Base-by-base conservation (phyloP, 768 basidiomycete genomes). In the Agrocybe praecox region DNA sequence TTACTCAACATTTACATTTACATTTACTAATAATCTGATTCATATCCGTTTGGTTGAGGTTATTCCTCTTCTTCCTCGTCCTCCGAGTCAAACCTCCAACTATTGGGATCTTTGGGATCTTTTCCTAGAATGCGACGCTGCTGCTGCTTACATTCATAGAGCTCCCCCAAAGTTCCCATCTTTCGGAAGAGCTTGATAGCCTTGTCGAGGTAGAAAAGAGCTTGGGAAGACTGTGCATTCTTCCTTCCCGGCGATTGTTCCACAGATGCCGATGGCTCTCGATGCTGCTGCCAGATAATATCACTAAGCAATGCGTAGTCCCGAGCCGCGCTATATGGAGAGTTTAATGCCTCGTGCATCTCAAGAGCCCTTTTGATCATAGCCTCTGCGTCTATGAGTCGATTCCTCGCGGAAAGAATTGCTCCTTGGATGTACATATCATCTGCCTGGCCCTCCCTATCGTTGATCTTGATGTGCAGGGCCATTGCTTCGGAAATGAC, bases 401-500 rank as follows among this genome's bases (percentile, higher is more conserved):
- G 56, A 15, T 47, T 53, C 43, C 65, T 63, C 22, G 63, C 57
- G 7, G 67, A 57, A 56, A 61, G 67, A 18, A 68, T 60, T 24
- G 62, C 61, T 12, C 62, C 65, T 54, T 66, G 69, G 11, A 68
- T 47, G 51, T 67, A 66, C 18, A 70, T 34, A 52, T 66, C 69
- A 48, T 70, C 61, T 15, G 62, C 67, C 56, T 71, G 67, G 8
- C 69, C 67, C 1, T 33, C 53, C 24, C 57, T 50, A 21, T 50
- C n/a, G 17, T 10, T 36, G n/a, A 33, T 50, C 1, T 34, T 33
- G n/a, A 34, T 26, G 42, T 71, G 67, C 3, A 69, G 52, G 11
- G 56, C 61, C 15, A 60, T 26, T 1, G 59, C 62, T 24, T 55
- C 46, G 14, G 59, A 15, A 24, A 66, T 22, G 50, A 42, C n/a